Base-by-base conservation (phyloP, 495 filamentous ascomycete species). In the Penicillium daleae region DNA sequence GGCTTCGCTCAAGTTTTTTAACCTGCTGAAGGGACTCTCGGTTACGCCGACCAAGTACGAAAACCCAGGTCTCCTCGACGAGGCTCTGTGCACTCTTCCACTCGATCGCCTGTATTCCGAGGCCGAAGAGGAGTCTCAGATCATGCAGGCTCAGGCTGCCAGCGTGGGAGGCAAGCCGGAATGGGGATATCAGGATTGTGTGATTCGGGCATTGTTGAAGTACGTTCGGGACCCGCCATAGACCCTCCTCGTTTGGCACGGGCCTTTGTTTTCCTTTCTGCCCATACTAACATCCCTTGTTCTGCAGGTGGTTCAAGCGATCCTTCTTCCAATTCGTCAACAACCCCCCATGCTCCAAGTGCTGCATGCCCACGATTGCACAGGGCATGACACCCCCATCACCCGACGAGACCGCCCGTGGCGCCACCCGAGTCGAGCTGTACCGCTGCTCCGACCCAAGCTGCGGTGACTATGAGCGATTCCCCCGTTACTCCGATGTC, bases 141-240 rank as follows among this genome's bases (percentile, higher is more conserved):
- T 97, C 40, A 78, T 97, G 60, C 85, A 90, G 66, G 95, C 92
- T 1, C 85, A 94, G 72, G 94, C 95, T 10, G 90, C 88, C 67
- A 94, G 90, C 66, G 84, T 97, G 71, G 90, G 89, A 3, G 85
- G 88, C 52, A 90, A 89, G 68, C 86, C 94, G 17, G 91, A 95
- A 83, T 99, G 96, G 96, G 93, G 92, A 15, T 97, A 97, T 70
- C 96, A 98, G 76, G 95, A 99, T 79, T 99, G 94, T 79, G 91
- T 97, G 32, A 89, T 99, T 66, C 87, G 90, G 67, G 91, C 95
- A 61, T 80, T 99, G 61, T 77, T 97, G 61, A 93, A 87, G 92
- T 79, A 66, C 59, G 73, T 75, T 57, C 15, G 21, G 52, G 35
- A 42, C 22, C 21, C 21, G 57, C 13, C 39, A 3, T 33, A 61